Percentiles rank a stretch among this genome's conserved stretches.
Conservation (phyloP, 495 filamentous ascomycete genomes). For the Aspergillus coremiiformis region DNA sequence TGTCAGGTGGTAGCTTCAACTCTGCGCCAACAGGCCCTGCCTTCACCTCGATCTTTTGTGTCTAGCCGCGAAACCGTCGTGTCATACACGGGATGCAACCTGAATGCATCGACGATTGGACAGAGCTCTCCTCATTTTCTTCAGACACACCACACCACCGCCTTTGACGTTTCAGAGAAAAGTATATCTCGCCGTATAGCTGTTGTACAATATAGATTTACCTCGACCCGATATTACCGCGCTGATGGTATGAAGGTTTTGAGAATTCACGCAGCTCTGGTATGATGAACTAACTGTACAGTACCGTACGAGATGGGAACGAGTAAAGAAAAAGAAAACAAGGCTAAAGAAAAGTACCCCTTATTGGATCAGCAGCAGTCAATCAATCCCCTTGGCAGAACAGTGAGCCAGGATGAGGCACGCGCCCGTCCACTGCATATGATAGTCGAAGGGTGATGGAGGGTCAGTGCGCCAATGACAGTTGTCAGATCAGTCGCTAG, state of each 20-base stretch:
- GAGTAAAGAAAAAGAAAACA: constrained; percentile 6
- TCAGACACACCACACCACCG: background rate
- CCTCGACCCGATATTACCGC: constrained; percentile 11
- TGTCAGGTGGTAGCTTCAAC: constrained; percentile 3
- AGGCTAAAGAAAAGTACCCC: background rate
- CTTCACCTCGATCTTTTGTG: background rate
- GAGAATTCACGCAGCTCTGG: constrained; percentile 2
- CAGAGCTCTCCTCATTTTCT: background rate
- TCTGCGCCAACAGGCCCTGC: background rate
- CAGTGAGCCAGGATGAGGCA: constrained; percentile 15
- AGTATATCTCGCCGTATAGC: background rate
- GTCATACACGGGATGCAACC: background rate
- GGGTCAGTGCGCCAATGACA: constrained; percentile 17
- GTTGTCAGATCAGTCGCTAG: constrained; percentile 11
- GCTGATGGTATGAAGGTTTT: background rate
- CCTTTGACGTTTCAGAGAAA: background rate
- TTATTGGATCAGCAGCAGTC: constrained; percentile 9
- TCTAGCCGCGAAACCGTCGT: background rate
- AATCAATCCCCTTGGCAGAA: constrained; percentile 9
- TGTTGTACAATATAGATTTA: background rate
- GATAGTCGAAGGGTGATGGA: constrained; percentile 12
- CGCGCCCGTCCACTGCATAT: constrained; percentile 17
- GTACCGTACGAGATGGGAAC: background rate
- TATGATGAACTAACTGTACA: constrained; percentile 1
- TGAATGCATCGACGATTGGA: background rate